Conservation (phyloP, 2,329 filamentous ascomycete genomes). For the Erysiphe pulchra region DNA sequence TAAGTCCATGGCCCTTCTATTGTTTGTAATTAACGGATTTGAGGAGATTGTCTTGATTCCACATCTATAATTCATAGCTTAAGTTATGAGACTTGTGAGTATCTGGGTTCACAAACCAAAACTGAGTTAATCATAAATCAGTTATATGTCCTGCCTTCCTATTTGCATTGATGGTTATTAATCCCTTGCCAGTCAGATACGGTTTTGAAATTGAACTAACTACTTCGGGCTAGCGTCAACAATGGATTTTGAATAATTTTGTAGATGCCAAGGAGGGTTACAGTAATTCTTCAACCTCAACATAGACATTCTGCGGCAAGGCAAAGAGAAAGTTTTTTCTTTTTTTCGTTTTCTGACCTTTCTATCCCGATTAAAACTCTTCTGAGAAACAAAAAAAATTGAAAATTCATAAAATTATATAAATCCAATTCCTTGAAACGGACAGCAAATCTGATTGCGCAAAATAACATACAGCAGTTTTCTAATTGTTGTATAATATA, state of each 20-base stretch:
- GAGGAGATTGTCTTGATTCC: no score
- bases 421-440: neutral
- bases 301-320: no score
- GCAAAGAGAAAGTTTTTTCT: no score
- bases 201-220: neutral
- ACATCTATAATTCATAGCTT: no score
- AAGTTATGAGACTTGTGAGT: no score
- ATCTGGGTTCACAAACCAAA: no score
- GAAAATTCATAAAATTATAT: slow-evolving; percentile 14
- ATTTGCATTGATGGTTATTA: no score
- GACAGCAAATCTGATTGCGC: neutral
- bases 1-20: neutral
- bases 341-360: slow-evolving; percentile 15
- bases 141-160: no score
- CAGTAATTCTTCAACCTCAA: neutral
- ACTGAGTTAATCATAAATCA: no score
- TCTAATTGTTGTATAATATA: no score
- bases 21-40: neutral
- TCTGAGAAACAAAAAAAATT: slow-evolving; percentile 16
- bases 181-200: no score
- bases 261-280: neutral
- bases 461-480: neutral
- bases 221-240: neutral
- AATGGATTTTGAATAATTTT: neutral
- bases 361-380: slow-evolving; percentile 12